Base-by-base conservation (phyloP, 2,329 filamentous ascomycete genomes). In the Exserohilum turcica region DNA sequence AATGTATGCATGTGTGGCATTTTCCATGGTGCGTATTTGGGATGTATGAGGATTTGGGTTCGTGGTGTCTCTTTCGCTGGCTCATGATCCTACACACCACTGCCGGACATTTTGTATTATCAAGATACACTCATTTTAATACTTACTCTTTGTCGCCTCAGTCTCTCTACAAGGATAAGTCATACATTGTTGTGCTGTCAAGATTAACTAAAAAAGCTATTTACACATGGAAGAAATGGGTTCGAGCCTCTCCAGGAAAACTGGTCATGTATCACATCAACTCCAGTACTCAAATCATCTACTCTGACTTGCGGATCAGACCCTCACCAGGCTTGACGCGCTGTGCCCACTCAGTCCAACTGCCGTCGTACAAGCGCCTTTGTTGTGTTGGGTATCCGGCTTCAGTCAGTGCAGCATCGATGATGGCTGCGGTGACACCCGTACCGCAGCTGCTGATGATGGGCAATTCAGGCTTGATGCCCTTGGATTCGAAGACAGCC, bases 401-500 rank as follows among this genome's bases (percentile, higher is more conserved):
- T 74, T 91, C 86, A 27, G 85, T 85, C 48, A 99, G 77, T 2
- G 92, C 94, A 32, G 92, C 88, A 71, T 99, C 94, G 36, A 99
- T 85, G 37, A 97, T 85, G 15, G 90, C 91, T 6, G 94, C 94
- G 9, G 92, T 97, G 45, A 99, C 93, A 29, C 94, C 94, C 6
- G 92, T 97, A 10, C 94, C 94, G 67, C 94, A 99, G 66, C 85
- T 93, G 43, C 86, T 89, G 65, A 97, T 88, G 61, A 97, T 90
- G 3, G 92, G 89, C 73, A 88, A 91, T 24, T 81, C 80, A 0
- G 89, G 85, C 70, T 96, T 87, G 7, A 99, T 78, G 0, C 91
- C 88, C 71, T 89, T 93, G n/a, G 82, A 79, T 72, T 89, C 80
- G 67, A 99, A 94, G 13, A 97, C 71, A 67, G 87, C 84, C 64